Percentiles rank a stretch among this genome's conserved stretches.
These are phyloP conservation scores for Leonotis leonurus DNA, from an alignment of 257 asterid species.

Conservation along the genomic window DNA sequence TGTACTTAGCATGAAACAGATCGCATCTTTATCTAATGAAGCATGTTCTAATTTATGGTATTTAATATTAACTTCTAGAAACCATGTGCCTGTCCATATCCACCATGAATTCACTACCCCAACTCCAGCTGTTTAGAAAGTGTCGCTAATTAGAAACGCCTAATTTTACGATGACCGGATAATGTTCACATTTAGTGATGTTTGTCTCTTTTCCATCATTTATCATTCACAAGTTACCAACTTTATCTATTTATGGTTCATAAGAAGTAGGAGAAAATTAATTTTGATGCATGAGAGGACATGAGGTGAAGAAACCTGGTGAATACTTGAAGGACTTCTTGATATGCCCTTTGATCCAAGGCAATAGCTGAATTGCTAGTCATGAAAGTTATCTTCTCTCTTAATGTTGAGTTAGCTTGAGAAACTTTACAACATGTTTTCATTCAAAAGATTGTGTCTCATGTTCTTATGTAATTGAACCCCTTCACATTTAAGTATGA, in stretches of 20 bases:
- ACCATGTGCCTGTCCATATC: background rate
- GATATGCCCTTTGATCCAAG: background rate
- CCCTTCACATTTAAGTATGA: background rate
- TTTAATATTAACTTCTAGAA: background rate
- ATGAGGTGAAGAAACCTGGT: background rate
- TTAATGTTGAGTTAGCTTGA: background rate
- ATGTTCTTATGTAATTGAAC: background rate
- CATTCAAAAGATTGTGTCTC: background rate
- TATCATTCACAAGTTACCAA: background rate
- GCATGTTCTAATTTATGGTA: background rate
- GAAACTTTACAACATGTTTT: background rate
- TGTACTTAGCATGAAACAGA: background rate
- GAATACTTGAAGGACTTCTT: background rate
- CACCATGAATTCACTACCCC: background rate
- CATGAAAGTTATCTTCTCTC: background rate
- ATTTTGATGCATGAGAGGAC: background rate
- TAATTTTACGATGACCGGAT: background rate
- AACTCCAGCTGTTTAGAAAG: background rate
- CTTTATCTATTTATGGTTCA: background rate
- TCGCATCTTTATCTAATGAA: background rate
- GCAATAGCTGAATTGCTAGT: background rate
- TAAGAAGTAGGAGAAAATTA: background rate
- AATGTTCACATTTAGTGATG: background rate
- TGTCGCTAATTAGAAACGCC: background rate
- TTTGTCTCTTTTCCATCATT: background rate